A percentile compares a stretch with the other conserved stretches of the same genome.
Evolutionary conservation across 1,284 basidiomycete species (phyloP).

Genomic region (Ganoderma lingzhi): DNA sequence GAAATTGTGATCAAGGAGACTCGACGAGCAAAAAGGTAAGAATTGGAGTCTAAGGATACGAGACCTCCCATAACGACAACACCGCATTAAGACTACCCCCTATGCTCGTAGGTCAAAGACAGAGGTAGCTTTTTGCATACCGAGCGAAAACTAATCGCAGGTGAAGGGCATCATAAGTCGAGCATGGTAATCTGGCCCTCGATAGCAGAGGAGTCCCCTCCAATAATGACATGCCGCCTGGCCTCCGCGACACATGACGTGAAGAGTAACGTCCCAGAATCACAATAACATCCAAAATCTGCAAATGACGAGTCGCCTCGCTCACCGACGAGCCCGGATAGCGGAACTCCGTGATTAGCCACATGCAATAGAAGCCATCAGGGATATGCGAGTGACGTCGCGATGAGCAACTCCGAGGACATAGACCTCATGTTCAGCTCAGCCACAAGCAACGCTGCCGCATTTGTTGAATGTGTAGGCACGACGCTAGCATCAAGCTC

Average conservation of each 20-base stretch:
- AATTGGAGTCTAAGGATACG: too few species aligned
- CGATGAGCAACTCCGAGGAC: neutral
- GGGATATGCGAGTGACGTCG: neutral
- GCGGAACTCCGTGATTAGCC: neutral
- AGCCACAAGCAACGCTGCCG: neutral
- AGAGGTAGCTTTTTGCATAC: too few species aligned
- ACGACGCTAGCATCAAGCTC: neutral
- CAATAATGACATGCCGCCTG: neutral
- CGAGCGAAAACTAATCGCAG: too few species aligned
- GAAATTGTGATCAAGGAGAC: neutral
- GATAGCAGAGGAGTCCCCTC: neutral
- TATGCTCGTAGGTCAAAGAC: too few species aligned
- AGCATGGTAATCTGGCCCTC: neutral
- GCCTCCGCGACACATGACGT: neutral
- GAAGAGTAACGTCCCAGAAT: neutral
- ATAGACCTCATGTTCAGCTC: neutral
- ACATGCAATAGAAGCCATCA: conserved; percentile 12
- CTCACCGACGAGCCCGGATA: neutral
- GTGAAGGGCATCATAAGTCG: too few species aligned
- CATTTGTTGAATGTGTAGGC: neutral
- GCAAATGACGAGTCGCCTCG: neutral
- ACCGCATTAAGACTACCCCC: too few species aligned
- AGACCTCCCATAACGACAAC: too few species aligned
- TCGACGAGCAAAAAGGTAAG: too few species aligned
- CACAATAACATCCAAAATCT: neutral